phyloP scores from a whole-genome alignment of 2,329 filamentous ascomycete genomes.

The Colletotrichum magnum region DNA sequence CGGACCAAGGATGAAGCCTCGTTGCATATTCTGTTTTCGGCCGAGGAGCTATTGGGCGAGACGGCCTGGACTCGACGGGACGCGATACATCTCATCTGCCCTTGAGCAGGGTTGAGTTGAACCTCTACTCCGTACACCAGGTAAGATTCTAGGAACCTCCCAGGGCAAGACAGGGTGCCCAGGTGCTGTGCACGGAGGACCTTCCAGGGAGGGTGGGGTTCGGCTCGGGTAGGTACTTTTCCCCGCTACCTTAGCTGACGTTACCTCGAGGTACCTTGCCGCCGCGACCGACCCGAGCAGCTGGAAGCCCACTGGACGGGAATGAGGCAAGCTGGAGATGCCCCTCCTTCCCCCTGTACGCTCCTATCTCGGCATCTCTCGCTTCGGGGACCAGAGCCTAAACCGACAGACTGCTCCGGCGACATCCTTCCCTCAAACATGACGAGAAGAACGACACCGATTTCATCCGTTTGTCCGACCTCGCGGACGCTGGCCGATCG shows the following conservation, averaged over 20 bases:
- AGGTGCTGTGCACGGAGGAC: constrained; percentile 19
- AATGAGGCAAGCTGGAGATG: background rate
- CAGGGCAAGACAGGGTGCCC: background rate
- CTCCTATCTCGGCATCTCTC: constrained; percentile 17
- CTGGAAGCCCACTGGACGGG: constrained; percentile 28
- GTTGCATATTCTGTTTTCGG: constrained; percentile 30
- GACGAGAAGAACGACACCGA: background rate
- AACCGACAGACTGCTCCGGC: background rate
- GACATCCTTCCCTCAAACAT: background rate
- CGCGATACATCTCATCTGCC: constrained; percentile 10
- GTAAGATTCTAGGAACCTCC: too few relatives aligned
- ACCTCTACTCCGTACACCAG: too few relatives aligned
- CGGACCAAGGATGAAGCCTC: background rate
- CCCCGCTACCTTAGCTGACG: constrained; percentile 21
- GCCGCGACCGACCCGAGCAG: constrained; percentile 38
- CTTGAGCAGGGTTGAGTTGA: background rate
- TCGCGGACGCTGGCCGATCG: background rate
- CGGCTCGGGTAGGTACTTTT: background rate
- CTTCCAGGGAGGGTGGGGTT: constrained; percentile 11
- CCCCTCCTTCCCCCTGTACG: background rate
- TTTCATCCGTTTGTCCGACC: background rate
- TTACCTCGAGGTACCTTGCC: constrained; percentile 14
- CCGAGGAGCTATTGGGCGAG: constrained; percentile 27
- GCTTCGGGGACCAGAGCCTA: background rate
- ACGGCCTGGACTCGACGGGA: constrained; percentile 7